Base-by-base conservation (phyloP, 1,284 basidiomycete genomes). In the Cutaneotrichosporon sp. region DNA sequence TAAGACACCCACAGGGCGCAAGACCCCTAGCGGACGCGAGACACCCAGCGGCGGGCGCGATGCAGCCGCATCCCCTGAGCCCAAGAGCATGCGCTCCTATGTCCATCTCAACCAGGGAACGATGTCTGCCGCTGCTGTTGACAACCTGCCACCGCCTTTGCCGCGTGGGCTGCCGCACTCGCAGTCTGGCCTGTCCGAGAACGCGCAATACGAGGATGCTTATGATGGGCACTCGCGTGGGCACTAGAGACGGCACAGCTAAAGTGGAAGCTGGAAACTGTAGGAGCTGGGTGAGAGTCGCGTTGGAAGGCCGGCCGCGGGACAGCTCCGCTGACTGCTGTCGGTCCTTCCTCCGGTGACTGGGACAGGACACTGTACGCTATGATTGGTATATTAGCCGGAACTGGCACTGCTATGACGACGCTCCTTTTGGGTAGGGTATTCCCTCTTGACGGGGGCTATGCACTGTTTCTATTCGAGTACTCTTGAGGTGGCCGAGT, bases 41-140 rank as follows among this genome's bases (percentile, higher is more conserved):
- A 37, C 29, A 12, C 45, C 43, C 24, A 46, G 38, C 26, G n/a
- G 32, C 32, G 27, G 22, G 26, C 46, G 41, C 25, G 39, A 32
- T 19, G 34, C 26, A 26, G 55, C 46, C 6, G 37, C 34, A 17
- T 37, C 46, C 5, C 49, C 49, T 17, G 61, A 60, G 37, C 61
- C 63, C 9, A 55, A 56, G 17, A 58, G 61, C 26, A 71, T 71
- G 69, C 58, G 61, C 49, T 61, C 59, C 1, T 64, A 58, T 42
- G 64, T 66, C 12, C 69, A 71, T 49, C 56, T 71, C 24, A 66
- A 71, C 59, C 59, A 60, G 41, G 69, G 69, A 11, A 68, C 64
- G 12, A 64, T 63, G 22, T 55, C 57, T 31, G 60, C 61, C 14
- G 54, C 55, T n/a, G 61, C 55, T 10, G 54, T 71, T 11, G 65